These are phyloP conservation scores for Starmerella stigmatis DNA, from an alignment of 805 yeast genomes.

Conservation along the genomic window DNA sequence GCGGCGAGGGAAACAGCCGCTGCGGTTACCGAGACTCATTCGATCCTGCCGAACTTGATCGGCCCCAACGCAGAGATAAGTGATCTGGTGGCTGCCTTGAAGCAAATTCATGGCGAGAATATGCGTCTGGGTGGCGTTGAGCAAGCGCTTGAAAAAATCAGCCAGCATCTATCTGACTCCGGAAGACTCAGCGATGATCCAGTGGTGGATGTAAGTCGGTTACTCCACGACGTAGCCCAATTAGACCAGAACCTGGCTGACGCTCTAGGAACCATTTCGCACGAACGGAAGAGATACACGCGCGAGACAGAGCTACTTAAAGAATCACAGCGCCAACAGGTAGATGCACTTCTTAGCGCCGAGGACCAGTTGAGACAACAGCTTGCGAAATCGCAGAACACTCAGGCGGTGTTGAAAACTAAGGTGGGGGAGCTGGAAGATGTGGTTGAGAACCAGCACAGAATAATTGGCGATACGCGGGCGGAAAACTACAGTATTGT, in stretches of 20 bases:
- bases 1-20: neutral
- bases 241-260: neutral
- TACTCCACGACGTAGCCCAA: neutral
- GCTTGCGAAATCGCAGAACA: neutral
- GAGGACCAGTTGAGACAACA: neutral
- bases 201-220: neutral
- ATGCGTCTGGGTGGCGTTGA: neutral
- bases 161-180: neutral
- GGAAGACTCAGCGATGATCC: neutral
- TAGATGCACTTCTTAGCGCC: neutral
- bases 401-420: neutral
- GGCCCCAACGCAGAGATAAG: neutral
- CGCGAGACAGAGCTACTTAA: neutral
- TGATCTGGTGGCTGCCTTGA: slow-evolving; percentile 9
- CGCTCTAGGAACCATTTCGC: neutral
- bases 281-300: neutral
- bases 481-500: slow-evolving; percentile 17
- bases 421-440: slow-evolving; percentile 1
- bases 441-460: slow-evolving; percentile 2
- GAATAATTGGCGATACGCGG: slow-evolving; percentile 7
- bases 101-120: neutral
- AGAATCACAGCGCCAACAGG: neutral
- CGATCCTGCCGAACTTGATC: slow-evolving; percentile 9
- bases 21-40: slow-evolving; percentile 5
- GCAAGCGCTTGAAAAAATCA: neutral